phyloP scores from a whole-genome alignment of 2,329 filamentous ascomycete species.

The Thermochaetoides dissita region DNA sequence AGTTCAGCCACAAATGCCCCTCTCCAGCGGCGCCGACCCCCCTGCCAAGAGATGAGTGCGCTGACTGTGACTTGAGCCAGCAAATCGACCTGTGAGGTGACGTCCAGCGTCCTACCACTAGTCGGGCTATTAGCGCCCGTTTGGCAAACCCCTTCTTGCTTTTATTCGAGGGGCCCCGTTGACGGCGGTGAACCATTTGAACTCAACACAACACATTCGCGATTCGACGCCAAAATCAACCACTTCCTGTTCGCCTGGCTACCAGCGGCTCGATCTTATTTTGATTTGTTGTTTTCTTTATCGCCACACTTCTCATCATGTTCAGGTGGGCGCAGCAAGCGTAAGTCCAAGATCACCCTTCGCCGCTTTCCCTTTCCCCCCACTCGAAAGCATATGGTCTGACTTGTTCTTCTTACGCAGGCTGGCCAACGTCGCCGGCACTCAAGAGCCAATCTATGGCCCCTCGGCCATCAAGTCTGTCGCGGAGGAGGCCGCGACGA shows the following conservation, averaged over 20 bases:
- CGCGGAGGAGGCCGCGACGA: constrained; percentile 62
- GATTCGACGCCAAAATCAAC: neutral
- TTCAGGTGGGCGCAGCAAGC: constrained; percentile 92
- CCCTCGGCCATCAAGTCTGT: constrained; percentile 77
- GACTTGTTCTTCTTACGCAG: constrained; percentile 23
- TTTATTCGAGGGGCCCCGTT: constrained; percentile 8
- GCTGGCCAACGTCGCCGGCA: constrained; percentile 74
- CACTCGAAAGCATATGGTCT: constrained; percentile 6
- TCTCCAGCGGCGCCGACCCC: no score
- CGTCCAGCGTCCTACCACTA: constrained; percentile 2
- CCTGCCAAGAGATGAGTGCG: no score
- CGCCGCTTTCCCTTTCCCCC: constrained; percentile 1
- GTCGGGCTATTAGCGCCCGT: constrained; percentile 2
- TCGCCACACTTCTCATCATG: constrained; percentile 35
- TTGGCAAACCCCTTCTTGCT: constrained; percentile 5
- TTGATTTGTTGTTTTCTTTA: neutral
- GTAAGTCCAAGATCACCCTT: constrained; percentile 36
- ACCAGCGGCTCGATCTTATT: neutral
- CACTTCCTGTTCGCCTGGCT: no score
- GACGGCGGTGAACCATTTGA: constrained; percentile 13
- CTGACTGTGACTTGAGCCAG: no score
- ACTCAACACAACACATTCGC: constrained; percentile 2
- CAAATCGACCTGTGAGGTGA: constrained; percentile 2
- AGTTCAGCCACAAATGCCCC: no score
- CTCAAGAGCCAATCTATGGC: constrained; percentile 91